Evolutionary conservation across 1,284 basidiomycete genomes (phyloP).

Genomic region (Cerrena zonata): DNA sequence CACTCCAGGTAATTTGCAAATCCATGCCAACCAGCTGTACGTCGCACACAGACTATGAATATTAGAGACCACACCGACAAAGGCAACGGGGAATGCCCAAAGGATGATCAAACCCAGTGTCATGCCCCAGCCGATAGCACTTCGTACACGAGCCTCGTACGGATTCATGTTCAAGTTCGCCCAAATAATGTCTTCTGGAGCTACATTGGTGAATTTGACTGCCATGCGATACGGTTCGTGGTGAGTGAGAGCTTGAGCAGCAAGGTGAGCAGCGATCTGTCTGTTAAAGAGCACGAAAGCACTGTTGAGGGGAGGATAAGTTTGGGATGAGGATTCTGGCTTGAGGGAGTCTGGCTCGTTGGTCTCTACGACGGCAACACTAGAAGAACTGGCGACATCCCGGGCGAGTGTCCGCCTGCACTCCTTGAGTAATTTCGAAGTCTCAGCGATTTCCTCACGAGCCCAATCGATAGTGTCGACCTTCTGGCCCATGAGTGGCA

Average conservation of each 20-base stretch:
- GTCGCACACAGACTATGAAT: slow-evolving; percentile 64
- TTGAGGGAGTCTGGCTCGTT: slow-evolving; percentile 22
- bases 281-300: slow-evolving; percentile 92
- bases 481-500: slow-evolving; percentile 72
- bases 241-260: slow-evolving; percentile 65
- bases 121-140: slow-evolving; percentile 51
- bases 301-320: slow-evolving; percentile 71
- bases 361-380: slow-evolving; percentile 15
- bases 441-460: slow-evolving; percentile 59
- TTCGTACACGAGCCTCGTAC: slow-evolving; percentile 74
- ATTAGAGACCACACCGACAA: slow-evolving; percentile 85
- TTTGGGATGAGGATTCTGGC: slow-evolving; percentile 24
- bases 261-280: slow-evolving; percentile 90
- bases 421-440: slow-evolving; percentile 46
- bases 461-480: slow-evolving; percentile 92
- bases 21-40: slow-evolving; percentile 76
- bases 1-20: slow-evolving; percentile 59
- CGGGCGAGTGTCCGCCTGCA: slow-evolving; percentile 34
- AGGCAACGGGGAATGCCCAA: slow-evolving; percentile 77
- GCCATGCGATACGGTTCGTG: slow-evolving; percentile 76
- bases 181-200: slow-evolving; percentile 88
- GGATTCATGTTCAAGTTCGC: slow-evolving; percentile 82
- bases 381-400: slow-evolving; percentile 24
- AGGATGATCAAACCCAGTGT: slow-evolving; percentile 66
- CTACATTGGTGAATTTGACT: slow-evolving; percentile 65